phyloP scores from a whole-genome alignment of 768 basidiomycete genomes.

The Lepiota brunneoincarnata region DNA sequence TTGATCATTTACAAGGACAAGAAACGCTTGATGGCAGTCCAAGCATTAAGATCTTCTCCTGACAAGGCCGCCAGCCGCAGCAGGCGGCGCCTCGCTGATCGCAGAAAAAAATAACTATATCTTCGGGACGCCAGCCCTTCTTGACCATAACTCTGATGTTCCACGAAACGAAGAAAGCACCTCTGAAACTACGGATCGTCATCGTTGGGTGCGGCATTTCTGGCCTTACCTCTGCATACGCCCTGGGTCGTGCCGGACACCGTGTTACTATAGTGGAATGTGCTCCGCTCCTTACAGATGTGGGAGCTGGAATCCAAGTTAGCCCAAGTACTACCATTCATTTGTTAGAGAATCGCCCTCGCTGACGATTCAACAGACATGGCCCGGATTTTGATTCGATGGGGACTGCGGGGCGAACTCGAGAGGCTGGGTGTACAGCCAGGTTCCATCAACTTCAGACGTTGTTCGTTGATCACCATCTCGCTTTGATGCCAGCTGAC shows the following conservation, averaged over 20 bases:
- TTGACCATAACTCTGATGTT: too few relatives aligned
- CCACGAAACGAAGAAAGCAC: neutral
- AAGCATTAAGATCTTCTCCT: too few relatives aligned
- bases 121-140: too few relatives aligned
- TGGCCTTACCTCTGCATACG: conserved; percentile 44
- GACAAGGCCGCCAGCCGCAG: too few relatives aligned
- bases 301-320: conserved; percentile 54
- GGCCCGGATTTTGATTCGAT: conserved; percentile 42
- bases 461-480: conserved; percentile 31
- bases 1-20: too few relatives aligned
- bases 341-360: neutral
- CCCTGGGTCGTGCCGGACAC: conserved; percentile 45
- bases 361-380: conserved; percentile 20
- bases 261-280: conserved; percentile 45
- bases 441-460: conserved; percentile 33
- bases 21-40: too few relatives aligned
- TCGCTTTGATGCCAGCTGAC: neutral
- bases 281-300: conserved; percentile 35
- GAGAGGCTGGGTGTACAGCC: conserved; percentile 36
- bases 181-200: conserved; percentile 25
- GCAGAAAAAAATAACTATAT: too few relatives aligned
- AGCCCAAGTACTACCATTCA: conserved; percentile 18
- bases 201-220: conserved; percentile 52
- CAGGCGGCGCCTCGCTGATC: too few relatives aligned
- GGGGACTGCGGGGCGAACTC: conserved; percentile 46